Evolutionary conservation across 768 basidiomycete species (phyloP).

Genomic region (Termitomyces eurrhizus): DNA sequence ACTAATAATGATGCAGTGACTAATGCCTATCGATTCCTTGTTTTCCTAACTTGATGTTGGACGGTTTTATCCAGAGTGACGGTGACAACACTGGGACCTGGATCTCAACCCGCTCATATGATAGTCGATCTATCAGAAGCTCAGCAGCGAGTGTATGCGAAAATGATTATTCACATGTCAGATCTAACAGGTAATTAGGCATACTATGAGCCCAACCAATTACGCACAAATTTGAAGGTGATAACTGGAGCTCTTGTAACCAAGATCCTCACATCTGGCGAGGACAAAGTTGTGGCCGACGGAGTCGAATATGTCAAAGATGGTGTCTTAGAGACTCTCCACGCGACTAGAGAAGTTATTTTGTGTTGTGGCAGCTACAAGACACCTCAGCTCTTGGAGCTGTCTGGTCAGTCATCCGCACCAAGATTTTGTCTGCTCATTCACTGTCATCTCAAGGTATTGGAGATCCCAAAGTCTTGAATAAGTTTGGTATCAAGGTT

Average conservation of each 20-base stretch:
- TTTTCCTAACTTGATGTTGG: no score
- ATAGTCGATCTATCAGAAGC: no score
- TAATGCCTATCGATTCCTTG: no score
- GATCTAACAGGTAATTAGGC: slow-evolving; percentile 1
- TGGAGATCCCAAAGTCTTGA: slow-evolving; percentile 5
- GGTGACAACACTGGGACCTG: no score
- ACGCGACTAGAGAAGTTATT: slow-evolving; percentile 9
- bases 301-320: slow-evolving; percentile 9
- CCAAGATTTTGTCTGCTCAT: not conserved
- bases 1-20: no score
- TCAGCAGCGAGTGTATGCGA: no score
- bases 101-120: no score
- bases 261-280: not conserved
- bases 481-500: slow-evolving; percentile 1
- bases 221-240: slow-evolving; percentile 7
- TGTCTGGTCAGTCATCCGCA: slow-evolving; percentile 7
- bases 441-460: not conserved
- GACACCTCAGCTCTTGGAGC: slow-evolving; percentile 13
- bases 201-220: slow-evolving; percentile 11
- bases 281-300: not conserved
- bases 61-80: no score
- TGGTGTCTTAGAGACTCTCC: not conserved
- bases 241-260: slow-evolving; percentile 7
- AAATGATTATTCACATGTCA: no score
- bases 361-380: slow-evolving; percentile 9